Base-by-base conservation (phyloP, 768 basidiomycete genomes). In the Russula lepida region DNA sequence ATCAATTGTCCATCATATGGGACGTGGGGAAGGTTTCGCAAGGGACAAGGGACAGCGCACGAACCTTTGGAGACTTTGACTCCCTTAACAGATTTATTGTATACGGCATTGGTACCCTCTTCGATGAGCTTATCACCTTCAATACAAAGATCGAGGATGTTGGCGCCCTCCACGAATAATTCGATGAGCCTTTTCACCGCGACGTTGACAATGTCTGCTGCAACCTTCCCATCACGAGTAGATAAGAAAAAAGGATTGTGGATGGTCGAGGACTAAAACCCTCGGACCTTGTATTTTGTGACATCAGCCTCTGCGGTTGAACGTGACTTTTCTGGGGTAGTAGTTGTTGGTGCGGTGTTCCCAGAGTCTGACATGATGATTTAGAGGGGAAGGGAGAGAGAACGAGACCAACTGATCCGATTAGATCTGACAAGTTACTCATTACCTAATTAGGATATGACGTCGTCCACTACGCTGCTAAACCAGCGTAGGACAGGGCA, bases 91-190 rank as follows among this genome's bases (percentile, higher is more conserved):
- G 81, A 62, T 75, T 95, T 97, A 81, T 91, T 97, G 79, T 90
- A 97, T 53, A 97, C 88, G 32, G 79, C 83, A 53, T 81, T 83
- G 28, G 90, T 89, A 69, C 86, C 90, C 64, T 89, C 81, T 74
- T 94, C 91, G 73, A 98, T 78, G 72, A 95, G 83, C 74, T 87
- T 91, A 81, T 98, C 95, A 62, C 94, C 95, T 76, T 93, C 89
- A 56, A 87, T 73, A 72, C 93, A 97, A 54, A 98, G 82, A 76
- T 97, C 92, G 75, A 95, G 79, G 66, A 89, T 73, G 75, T 89
- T 92, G 68, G 90, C 89, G 32, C 92, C 95, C 71, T 92, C 89
- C 13, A 88, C 74, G 65, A 78, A 77, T 60, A 86, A 79, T 49
- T 82, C 84, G 67, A 97, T 79, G 68, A 98, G 80, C 77, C 88